These are phyloP conservation scores for Liriodendron chinense DNA, from an alignment of 164 flowering plant genomes.

Conservation along the genomic window DNA sequence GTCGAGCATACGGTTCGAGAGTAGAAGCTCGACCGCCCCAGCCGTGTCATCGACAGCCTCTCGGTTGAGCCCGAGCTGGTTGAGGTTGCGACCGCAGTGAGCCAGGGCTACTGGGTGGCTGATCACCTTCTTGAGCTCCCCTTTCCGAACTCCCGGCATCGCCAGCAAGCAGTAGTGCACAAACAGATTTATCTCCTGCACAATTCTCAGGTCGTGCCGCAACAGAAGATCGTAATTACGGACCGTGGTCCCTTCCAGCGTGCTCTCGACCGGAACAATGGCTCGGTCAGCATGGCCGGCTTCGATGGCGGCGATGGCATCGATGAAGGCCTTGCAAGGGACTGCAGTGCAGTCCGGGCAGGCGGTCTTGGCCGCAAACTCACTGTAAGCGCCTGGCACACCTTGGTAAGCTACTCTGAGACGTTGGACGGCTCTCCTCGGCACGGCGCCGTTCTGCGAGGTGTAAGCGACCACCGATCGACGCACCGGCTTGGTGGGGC, in stretches of 20 bases:
- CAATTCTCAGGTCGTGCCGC: slow-evolving; percentile 14
- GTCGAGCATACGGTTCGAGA: slow-evolving; percentile 19
- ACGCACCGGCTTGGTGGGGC: not conserved
- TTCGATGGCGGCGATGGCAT: slow-evolving; percentile 21
- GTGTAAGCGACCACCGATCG: not conserved
- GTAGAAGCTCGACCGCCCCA: slow-evolving; percentile 28
- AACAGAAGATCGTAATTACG: slow-evolving; percentile 26
- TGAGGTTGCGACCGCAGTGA: slow-evolving; percentile 21
- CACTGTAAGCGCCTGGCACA: slow-evolving; percentile 31
- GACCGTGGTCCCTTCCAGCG: slow-evolving; percentile 24
- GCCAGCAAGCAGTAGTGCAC: slow-evolving; percentile 30
- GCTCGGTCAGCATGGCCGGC: slow-evolving; percentile 20
- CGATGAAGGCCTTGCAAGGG: slow-evolving; percentile 20
- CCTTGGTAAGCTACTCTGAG: slow-evolving; percentile 29
- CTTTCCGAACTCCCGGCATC: slow-evolving; percentile 25
- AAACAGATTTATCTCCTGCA: slow-evolving; percentile 20
- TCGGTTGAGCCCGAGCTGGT: slow-evolving; percentile 18
- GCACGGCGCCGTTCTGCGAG: not conserved
- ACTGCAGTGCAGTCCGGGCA: slow-evolving; percentile 20
- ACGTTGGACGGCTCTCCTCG: not conserved
- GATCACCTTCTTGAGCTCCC: slow-evolving; percentile 22
- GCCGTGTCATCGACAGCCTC: slow-evolving; percentile 32
- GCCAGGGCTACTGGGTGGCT: slow-evolving; percentile 34
- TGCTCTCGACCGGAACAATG: slow-evolving; percentile 28
- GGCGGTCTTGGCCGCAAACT: slow-evolving; percentile 24